phyloP scores from a whole-genome alignment of 768 basidiomycete species.

The Xerocomellus amylosporus region DNA sequence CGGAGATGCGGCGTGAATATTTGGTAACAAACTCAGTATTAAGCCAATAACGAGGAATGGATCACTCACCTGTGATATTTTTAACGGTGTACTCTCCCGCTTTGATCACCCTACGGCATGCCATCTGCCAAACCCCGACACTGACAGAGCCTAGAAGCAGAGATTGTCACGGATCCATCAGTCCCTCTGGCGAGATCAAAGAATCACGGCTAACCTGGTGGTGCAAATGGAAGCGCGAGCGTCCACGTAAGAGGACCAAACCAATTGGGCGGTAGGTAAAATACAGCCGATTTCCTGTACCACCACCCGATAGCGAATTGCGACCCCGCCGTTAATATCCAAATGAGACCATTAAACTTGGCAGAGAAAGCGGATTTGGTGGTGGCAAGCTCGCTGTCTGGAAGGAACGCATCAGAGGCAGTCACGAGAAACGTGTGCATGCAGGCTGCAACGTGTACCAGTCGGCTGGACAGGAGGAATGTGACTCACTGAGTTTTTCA shows the following conservation, averaged over 20 bases:
- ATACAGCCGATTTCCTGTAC: constrained; percentile 85
- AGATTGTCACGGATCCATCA: not conserved
- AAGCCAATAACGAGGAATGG: constrained; percentile 3
- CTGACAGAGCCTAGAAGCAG: constrained; percentile 76
- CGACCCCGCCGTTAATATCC: constrained; percentile 83
- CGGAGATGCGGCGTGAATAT: not conserved
- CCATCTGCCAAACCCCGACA: constrained; percentile 94
- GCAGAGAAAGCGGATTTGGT: constrained; percentile 61
- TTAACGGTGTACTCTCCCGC: constrained; percentile 72
- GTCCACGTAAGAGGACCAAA: constrained; percentile 87
- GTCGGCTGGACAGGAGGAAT: not conserved
- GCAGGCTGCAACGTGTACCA: not conserved
- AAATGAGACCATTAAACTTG: constrained; percentile 71
- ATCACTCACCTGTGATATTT: constrained; percentile 49
- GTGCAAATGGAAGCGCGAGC: constrained; percentile 88
- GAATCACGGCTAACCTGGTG: constrained; percentile 55
- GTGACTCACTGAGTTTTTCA: constrained; percentile 81
- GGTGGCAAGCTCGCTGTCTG: constrained; percentile 67
- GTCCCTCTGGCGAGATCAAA: not conserved
- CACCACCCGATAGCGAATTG: constrained; percentile 88
- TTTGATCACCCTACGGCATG: constrained; percentile 81
- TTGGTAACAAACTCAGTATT: not conserved
- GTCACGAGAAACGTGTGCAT: not conserved
- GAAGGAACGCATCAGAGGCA: not conserved
- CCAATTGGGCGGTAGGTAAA: constrained; percentile 91